A percentile compares a stretch with the other conserved stretches of the same genome.
Evolutionary conservation across 2,329 filamentous ascomycete genomes (phyloP).

Genomic region (Calycina herbarum): DNA sequence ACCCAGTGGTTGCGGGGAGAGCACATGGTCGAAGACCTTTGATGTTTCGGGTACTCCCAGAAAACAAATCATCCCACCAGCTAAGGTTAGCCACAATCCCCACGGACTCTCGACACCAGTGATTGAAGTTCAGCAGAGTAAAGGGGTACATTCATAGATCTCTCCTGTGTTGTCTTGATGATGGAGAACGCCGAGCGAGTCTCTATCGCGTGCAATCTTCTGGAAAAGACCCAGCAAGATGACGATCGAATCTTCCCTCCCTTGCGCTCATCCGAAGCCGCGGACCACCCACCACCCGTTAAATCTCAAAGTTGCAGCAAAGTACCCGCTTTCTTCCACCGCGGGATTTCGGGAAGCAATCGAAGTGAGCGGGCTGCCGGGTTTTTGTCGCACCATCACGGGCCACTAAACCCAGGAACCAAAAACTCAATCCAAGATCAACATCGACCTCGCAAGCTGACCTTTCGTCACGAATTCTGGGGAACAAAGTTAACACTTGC

Average conservation of each 20-base stretch:
- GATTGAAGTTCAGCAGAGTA: not conserved
- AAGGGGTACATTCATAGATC: not conserved
- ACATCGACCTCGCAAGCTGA: too few species aligned
- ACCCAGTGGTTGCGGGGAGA: not conserved
- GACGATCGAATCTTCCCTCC: not conserved
- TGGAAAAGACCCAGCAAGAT: not conserved
- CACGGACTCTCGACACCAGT: not conserved
- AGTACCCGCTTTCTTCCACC: conserved; percentile 1
- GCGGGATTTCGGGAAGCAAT: not conserved
- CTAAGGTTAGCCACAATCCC: not conserved
- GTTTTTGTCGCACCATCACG: not conserved
- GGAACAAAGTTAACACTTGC: not conserved
- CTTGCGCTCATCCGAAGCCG: conserved; percentile 2
- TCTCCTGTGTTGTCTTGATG: not conserved
- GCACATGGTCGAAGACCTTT: not conserved
- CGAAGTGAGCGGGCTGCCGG: not conserved
- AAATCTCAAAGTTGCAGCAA: not conserved
- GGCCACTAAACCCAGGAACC: not conserved
- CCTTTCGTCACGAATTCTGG: not conserved
- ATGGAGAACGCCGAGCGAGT: not conserved
- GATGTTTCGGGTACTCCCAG: not conserved
- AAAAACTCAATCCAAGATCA: not conserved
- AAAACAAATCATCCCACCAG: not conserved
- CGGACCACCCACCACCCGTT: not conserved
- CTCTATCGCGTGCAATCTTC: not conserved